Conservation (phyloP, 2,329 filamentous ascomycete genomes). For the Coleophoma cylindrospora region DNA sequence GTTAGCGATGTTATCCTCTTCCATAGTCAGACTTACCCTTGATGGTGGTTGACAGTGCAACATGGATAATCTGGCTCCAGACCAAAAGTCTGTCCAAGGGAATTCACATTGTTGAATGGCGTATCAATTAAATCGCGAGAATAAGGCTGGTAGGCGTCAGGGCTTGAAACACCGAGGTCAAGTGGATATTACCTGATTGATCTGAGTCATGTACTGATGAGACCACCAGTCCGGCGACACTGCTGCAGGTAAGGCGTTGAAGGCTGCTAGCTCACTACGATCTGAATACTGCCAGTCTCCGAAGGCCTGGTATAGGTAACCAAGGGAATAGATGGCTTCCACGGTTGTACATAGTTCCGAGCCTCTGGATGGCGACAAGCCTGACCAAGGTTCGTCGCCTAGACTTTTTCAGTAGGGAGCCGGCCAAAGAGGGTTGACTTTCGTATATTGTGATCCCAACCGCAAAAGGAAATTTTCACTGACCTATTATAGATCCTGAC, state of each 20-base stretch:
- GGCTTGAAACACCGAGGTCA: conserved; percentile 19
- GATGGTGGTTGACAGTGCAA: conserved; percentile 54
- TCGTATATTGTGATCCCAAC: neutral
- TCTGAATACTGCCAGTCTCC: conserved; percentile 39
- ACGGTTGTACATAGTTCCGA: conserved; percentile 31
- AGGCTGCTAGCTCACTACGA: conserved; percentile 44
- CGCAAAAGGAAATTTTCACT: conserved; percentile 17
- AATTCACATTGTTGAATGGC: conserved; percentile 4
- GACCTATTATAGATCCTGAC: conserved; percentile 37
- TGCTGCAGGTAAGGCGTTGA: conserved; percentile 48
- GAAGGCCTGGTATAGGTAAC: conserved; percentile 28
- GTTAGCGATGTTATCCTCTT: neutral
- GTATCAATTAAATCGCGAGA: conserved; percentile 3
- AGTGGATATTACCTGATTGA: conserved; percentile 43
- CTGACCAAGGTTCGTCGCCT: conserved; percentile 30
- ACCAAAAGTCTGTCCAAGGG: conserved; percentile 29
- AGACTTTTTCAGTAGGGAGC: neutral
- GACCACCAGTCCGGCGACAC: conserved; percentile 49
- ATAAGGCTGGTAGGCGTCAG: neutral
- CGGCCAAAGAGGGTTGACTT: neutral
- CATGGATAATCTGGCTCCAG: conserved; percentile 44
- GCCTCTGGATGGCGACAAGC: conserved; percentile 20
- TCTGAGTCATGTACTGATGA: conserved; percentile 48
- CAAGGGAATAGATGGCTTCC: conserved; percentile 27
- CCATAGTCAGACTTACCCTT: conserved; percentile 25